Evolutionary conservation across 345 rosid genomes (phyloP), one percentile per base, ranked within the genome.

Genomic region (Murraya paniculata): DNA sequence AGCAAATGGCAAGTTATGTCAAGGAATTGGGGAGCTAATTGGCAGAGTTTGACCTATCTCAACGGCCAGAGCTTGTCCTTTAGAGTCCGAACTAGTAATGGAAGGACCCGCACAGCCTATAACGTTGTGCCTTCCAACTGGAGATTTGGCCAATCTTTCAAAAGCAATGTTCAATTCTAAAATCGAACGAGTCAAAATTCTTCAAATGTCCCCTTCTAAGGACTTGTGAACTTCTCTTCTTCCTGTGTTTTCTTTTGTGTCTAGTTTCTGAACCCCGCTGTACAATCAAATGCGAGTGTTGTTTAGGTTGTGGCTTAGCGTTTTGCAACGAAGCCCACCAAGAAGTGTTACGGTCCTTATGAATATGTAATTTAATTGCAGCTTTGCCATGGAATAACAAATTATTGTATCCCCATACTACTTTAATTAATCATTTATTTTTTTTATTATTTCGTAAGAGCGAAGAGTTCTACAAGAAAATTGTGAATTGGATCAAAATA

Each of bases 1-100:
- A 87, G 84, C 21, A 74, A 73, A 68, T 90, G 92, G 92, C 86
- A 89, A 58, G 59, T 64, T 66, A 90, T 93, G 86, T 83, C 92
- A 7, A 90, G 93, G 80, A 93, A 93, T 68, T 93, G 90, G 93
- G 96, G 93, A 35, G 76, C 81, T 11, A 89, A 88, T 38, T 91
- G 92, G 98, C 97, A 89, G 77, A 90, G 97, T 84, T 82, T 84
- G 8, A 84, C 83, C 79, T 87, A 87, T 81, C 89, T 90, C 56
- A 93, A 86, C 6, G 91, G 92, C 6, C 96, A 91, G 78, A 85
- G 85, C 78, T 81, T 91, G 76, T 93, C 93, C 36, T 89, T 89
- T 80, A 83, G 85, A 79, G 73, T 93, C 72, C 85, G 86, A 79
- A 72, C 85, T 57, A 86, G 87, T 82, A 58, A 90, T 24, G 92